Base-by-base conservation (phyloP, 257 asterid genomes). In the Sherardia arvensis region DNA sequence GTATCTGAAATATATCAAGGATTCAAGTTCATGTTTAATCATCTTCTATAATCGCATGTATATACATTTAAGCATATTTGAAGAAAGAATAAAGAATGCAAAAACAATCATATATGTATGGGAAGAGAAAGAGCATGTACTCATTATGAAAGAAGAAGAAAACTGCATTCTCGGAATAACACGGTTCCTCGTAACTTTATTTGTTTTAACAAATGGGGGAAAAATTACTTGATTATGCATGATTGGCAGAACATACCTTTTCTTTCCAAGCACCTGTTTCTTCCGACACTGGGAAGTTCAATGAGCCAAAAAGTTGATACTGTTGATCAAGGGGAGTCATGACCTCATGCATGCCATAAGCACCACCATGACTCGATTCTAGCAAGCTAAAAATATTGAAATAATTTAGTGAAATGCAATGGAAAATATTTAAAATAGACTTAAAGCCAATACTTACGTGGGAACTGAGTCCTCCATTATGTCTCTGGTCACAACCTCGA, bases 401-500 rank as follows among this genome's bases (percentile, higher is more conserved):
- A 78, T 53, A 45, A 62, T 70, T 43, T 29, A 74, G 69, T 12
- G 65, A 71, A 67, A 18, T 33, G 27, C 30, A 59, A 79, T n/a
- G 32, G 18, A 36, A n/a, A 48, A 20, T 5, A 27, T 56, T 27
- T 25, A 7, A 43, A 71, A 59, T 48, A 69, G 53, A 40, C 57
- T 34, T 22, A 59, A 47, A 73, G 57, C 56, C 45, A 33, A 62
- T 68, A 54, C 40, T 49, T 81, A 81, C 98, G 95, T 83, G 38
- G 89, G 89, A 82, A 89, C 80, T 49, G 68, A 45, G 77, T 87
- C 96, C 8, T 82, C 96, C 90, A 92, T 87, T 68, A 92, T 92
- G 82, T 92, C 99, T 74, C 96, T 79, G 49, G 96, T 92, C 80
- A 92, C 97, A 65, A 92, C 84, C 80, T 92, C 99, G 25, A 87